Evolutionary conservation across 805 yeast species (phyloP).

Genomic region (Wickerhamomyces ciferrii): DNA sequence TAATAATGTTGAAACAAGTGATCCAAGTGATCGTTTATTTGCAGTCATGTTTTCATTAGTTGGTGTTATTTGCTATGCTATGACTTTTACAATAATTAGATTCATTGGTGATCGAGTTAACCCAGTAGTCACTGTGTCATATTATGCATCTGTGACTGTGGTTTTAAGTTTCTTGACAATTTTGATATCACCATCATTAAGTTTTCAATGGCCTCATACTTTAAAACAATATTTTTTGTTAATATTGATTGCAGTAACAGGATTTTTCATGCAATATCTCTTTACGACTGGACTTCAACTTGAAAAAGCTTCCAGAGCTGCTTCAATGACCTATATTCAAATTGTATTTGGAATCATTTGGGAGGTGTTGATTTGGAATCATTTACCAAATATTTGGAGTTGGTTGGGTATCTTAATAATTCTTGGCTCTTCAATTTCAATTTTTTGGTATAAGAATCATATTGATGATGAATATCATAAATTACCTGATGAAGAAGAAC

Average conservation of each 20-base stretch:
- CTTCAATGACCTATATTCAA: constrained; percentile 65
- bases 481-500: too few relatives aligned
- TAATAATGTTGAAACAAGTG: constrained; percentile 40
- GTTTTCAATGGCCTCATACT: constrained; percentile 52
- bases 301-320: constrained; percentile 66
- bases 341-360: constrained; percentile 68
- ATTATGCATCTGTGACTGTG: constrained; percentile 56
- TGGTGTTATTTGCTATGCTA: constrained; percentile 59
- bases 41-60: constrained; percentile 58
- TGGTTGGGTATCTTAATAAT: constrained; percentile 60
- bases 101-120: constrained; percentile 69
- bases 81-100: constrained; percentile 59
- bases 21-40: constrained; percentile 43
- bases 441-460: too few relatives aligned
- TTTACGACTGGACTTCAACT: constrained; percentile 75
- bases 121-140: constrained; percentile 68
- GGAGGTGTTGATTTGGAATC: constrained; percentile 65
- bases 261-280: constrained; percentile 71
- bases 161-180: constrained; percentile 47
- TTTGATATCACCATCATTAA: constrained; percentile 43
- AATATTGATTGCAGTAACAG: constrained; percentile 56
- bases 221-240: constrained; percentile 62
- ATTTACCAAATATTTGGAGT: constrained; percentile 61
- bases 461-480: too few relatives aligned
- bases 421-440: constrained; percentile 25